A percentile compares a stretch with the other conserved stretches of the same genome.
Conservation (phyloP, 2,329 filamentous ascomycete species). For the Apiospora arundinis region DNA sequence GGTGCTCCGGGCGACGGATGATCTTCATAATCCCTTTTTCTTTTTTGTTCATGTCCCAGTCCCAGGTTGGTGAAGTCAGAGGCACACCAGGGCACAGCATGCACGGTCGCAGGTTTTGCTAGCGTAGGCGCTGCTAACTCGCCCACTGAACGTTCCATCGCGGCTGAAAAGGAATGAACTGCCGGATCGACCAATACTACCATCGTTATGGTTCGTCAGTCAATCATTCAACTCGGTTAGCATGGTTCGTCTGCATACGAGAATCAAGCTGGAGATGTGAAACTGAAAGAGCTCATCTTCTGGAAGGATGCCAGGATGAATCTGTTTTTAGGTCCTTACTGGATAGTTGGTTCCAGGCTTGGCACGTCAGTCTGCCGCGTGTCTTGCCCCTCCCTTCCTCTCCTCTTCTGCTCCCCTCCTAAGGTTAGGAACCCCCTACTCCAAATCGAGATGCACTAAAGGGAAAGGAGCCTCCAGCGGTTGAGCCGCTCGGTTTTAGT, state of each 20-base stretch:
- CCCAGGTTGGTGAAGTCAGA: not conserved
- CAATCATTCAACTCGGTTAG: too few species aligned
- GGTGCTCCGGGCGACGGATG: constrained; percentile 5
- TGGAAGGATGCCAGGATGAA: not conserved
- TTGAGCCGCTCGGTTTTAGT: not conserved
- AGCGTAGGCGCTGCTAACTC: not conserved
- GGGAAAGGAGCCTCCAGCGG: not conserved
- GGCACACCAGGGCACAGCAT: not conserved
- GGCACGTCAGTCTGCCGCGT: constrained; percentile 5
- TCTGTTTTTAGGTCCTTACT: too few species aligned
- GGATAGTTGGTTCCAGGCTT: not conserved
- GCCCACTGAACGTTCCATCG: not conserved
- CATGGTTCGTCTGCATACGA: not conserved
- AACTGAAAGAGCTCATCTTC: not conserved
- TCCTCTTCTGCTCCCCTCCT: not conserved
- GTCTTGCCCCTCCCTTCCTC: not conserved
- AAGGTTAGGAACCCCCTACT: not conserved
- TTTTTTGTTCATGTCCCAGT: not conserved
- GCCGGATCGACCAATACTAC: not conserved
- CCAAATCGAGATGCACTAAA: constrained; percentile 8
- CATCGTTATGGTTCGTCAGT: not conserved
- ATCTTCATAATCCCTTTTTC: not conserved
- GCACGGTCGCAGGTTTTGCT: not conserved
- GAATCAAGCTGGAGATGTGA: not conserved
- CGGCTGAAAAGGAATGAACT: not conserved